Evolutionary conservation across 805 yeast species (phyloP).

Genomic region (Metschnikowia lunata): DNA sequence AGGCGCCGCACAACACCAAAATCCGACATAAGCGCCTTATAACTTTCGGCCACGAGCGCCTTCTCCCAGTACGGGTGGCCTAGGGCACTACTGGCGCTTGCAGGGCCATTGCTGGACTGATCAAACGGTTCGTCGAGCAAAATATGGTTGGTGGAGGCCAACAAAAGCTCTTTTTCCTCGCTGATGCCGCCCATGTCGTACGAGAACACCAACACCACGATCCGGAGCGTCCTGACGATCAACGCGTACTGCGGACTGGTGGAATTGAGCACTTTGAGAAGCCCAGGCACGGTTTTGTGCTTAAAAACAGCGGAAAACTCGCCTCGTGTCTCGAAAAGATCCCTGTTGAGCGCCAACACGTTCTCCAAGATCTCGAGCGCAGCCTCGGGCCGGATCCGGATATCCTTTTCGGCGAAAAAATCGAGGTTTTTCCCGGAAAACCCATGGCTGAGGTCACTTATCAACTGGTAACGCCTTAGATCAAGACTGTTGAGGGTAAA

Average conservation of each 20-base stretch:
- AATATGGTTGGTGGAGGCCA: constrained; percentile 71
- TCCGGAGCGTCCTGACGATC: constrained; percentile 70
- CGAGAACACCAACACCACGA: constrained; percentile 57
- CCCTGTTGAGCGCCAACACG: constrained; percentile 59
- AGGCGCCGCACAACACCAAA: constrained; percentile 47
- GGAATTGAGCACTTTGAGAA: constrained; percentile 59
- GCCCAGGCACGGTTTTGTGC: constrained; percentile 67
- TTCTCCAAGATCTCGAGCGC: constrained; percentile 84
- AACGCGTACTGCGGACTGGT: constrained; percentile 57
- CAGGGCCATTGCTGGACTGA: constrained; percentile 39
- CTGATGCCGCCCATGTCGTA: constrained; percentile 56
- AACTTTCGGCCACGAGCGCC: constrained; percentile 68
- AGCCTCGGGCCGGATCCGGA: constrained; percentile 52
- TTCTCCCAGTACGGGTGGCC: constrained; percentile 56
- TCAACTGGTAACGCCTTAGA: constrained; percentile 65
- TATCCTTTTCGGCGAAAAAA: constrained; percentile 47
- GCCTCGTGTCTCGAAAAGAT: constrained; percentile 49
- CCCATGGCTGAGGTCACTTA: constrained; percentile 67
- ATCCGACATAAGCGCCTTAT: constrained; percentile 55
- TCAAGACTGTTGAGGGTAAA: constrained; percentile 46
- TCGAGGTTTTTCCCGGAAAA: constrained; percentile 55
- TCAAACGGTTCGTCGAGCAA: constrained; percentile 41
- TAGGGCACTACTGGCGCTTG: constrained; percentile 3
- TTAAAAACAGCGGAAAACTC: constrained; percentile 68
- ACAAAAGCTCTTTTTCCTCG: constrained; percentile 76